Evolutionary conservation across 2,329 filamentous ascomycete species (phyloP).

Genomic region (Karstenula rhodostoma): DNA sequence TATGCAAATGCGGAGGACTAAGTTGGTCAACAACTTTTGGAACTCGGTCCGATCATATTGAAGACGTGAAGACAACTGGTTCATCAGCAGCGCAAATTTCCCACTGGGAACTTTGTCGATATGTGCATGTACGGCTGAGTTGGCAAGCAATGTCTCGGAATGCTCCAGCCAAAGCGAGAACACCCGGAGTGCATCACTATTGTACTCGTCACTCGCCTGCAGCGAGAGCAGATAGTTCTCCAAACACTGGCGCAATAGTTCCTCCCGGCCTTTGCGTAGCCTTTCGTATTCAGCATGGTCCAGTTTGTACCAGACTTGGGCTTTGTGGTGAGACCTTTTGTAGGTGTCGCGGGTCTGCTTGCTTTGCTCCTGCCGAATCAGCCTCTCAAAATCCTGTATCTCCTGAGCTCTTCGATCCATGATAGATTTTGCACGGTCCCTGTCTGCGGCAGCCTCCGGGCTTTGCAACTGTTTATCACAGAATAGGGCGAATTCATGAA

Average conservation of each 20-base stretch:
- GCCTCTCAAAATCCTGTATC: slow-evolving; percentile 73
- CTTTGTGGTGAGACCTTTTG: slow-evolving; percentile 70
- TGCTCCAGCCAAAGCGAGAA: slow-evolving; percentile 94
- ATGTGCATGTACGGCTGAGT: slow-evolving; percentile 75
- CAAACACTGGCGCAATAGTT: slow-evolving; percentile 86
- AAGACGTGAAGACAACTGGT: slow-evolving; percentile 93
- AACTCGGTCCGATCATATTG: slow-evolving; percentile 75
- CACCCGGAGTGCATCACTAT: slow-evolving; percentile 90
- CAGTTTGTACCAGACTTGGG: slow-evolving; percentile 88
- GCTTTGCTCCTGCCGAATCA: slow-evolving; percentile 60
- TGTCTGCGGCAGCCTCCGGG: slow-evolving; percentile 82
- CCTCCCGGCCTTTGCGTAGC: slow-evolving; percentile 76
- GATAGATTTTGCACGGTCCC: slow-evolving; percentile 79
- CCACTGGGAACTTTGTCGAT: slow-evolving; percentile 80
- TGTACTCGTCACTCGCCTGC: slow-evolving; percentile 83
- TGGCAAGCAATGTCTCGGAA: slow-evolving; percentile 77
- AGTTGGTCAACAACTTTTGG: slow-evolving; percentile 74
- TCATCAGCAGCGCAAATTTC: slow-evolving; percentile 93
- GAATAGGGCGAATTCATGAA: slow-evolving; percentile 93
- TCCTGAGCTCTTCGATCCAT: slow-evolving; percentile 83
- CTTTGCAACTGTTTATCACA: slow-evolving; percentile 95
- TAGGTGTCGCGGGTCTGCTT: slow-evolving; percentile 56
- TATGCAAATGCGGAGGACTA: slow-evolving; percentile 84
- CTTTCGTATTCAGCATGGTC: slow-evolving; percentile 87
- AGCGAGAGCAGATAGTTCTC: slow-evolving; percentile 93